Evolutionary conservation across 164 flowering plant species (phyloP).

Genomic region (Liquidambar formosana): DNA sequence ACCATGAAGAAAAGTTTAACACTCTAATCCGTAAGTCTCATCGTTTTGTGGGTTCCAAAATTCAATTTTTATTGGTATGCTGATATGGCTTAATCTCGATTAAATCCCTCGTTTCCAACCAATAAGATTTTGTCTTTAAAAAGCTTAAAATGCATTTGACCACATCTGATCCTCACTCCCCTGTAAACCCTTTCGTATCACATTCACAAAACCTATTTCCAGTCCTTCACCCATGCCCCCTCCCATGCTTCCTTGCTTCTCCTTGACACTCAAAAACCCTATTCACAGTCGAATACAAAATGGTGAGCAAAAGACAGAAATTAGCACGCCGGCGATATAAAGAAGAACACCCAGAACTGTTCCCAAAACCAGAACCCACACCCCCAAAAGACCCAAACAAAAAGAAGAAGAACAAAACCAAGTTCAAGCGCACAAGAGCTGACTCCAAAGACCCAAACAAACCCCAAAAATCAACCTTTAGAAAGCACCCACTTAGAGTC

Average conservation of each 20-base stretch:
- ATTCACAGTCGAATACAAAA: neutral
- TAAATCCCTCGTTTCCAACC: too few species aligned
- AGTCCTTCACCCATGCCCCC: too few species aligned
- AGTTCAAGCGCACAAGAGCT: constrained; percentile 45
- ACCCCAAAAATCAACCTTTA: constrained; percentile 15
- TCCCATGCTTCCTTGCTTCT: neutral
- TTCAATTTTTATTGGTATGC: too few species aligned
- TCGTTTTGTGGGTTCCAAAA: too few species aligned
- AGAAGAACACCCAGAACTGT: constrained; percentile 61
- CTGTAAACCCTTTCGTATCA: neutral
- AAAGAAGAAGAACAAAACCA: constrained; percentile 42
- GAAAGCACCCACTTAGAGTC: constrained; percentile 73
- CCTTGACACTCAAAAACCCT: neutral
- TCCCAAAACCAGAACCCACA: constrained; percentile 58
- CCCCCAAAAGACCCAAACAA: constrained; percentile 52
- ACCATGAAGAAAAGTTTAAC: too few species aligned
- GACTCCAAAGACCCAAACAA: constrained; percentile 26
- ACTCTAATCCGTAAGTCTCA: too few species aligned
- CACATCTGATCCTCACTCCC: neutral
- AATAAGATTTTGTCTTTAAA: too few species aligned
- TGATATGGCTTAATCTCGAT: too few species aligned
- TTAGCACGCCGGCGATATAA: constrained; percentile 40
- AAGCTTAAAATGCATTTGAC: neutral
- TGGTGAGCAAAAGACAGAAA: constrained; percentile 47
- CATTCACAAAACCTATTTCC: too few species aligned